phyloP scores from a whole-genome alignment of 2,329 filamentous ascomycete genomes.

The Ophiosphaerella herpotricha region DNA sequence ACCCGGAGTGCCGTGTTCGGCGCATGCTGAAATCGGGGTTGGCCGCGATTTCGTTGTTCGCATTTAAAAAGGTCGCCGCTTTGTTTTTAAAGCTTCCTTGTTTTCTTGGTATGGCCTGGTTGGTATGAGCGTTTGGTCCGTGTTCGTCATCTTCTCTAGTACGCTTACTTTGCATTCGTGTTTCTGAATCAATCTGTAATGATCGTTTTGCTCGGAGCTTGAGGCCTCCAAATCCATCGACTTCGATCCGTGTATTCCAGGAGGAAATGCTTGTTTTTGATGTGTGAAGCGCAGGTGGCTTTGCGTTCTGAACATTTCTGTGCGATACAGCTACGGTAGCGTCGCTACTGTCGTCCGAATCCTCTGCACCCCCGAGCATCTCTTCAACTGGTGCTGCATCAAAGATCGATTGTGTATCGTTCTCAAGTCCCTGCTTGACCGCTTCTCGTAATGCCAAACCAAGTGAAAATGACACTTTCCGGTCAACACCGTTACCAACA shows the following conservation, averaged over 20 bases:
- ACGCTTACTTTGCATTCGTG: background rate
- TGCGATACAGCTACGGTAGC: background rate
- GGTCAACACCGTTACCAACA: conserved; percentile 77
- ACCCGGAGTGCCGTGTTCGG: conserved; percentile 21
- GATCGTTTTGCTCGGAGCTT: background rate
- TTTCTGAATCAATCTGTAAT: background rate
- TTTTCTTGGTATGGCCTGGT: background rate
- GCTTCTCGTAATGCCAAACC: conserved; percentile 60
- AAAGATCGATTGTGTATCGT: background rate
- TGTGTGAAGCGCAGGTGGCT: background rate
- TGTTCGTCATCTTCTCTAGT: background rate
- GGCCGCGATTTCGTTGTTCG: background rate
- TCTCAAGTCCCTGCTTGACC: conserved; percentile 1
- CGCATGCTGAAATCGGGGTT: background rate
- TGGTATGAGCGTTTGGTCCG: too few relatives aligned
- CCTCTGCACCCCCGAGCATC: background rate
- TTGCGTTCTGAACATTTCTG: background rate
- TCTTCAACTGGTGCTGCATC: background rate
- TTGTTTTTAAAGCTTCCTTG: background rate
- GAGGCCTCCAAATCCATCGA: background rate
- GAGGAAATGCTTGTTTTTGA: background rate
- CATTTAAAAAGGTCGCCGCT: background rate
- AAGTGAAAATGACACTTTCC: conserved; percentile 68
- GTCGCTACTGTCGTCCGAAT: background rate
- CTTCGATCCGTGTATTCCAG: too few relatives aligned